A percentile compares a stretch with the other conserved stretches of the same genome.
Conservation (phyloP, 768 basidiomycete genomes). For the Agaricus sinodeliciosus region DNA sequence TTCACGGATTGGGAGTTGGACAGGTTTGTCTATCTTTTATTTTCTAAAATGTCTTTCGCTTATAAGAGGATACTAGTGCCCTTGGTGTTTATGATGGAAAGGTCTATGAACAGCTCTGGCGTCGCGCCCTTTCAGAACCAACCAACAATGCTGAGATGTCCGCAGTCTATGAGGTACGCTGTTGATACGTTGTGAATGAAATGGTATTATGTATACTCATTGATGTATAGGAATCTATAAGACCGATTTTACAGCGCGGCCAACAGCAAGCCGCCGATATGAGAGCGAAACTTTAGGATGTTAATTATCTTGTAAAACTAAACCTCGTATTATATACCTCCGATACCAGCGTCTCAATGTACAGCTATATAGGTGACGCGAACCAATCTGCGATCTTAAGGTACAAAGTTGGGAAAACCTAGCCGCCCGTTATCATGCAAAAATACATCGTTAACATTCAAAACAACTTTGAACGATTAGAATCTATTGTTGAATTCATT, state of each 20-base stretch:
- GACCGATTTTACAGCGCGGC: conserved; percentile 45
- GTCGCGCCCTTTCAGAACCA: conserved; percentile 50
- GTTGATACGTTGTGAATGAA: neutral
- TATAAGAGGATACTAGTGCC: conserved; percentile 30
- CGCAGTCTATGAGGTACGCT: conserved; percentile 47
- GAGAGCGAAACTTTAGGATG: conserved; percentile 1
- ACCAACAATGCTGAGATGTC: conserved; percentile 47
- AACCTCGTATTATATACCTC: neutral
- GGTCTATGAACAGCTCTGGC: conserved; percentile 65
- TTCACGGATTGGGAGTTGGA: conserved; percentile 73
- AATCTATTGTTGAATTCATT: too few relatives aligned
- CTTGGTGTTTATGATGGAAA: conserved; percentile 58
- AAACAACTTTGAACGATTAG: too few relatives aligned
- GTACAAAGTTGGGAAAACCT: too few relatives aligned
- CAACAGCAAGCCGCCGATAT: conserved; percentile 22
- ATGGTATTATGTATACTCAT: neutral
- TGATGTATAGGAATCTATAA: conserved; percentile 36
- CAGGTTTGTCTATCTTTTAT: conserved; percentile 32
- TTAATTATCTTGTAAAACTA: too few relatives aligned
- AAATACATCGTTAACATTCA: too few relatives aligned
- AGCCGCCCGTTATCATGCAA: too few relatives aligned
- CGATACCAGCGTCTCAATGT: neutral
- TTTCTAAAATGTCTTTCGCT: neutral
- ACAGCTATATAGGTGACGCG: too few relatives aligned
- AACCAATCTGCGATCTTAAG: too few relatives aligned